Evolutionary conservation across 768 basidiomycete species (phyloP).

Genomic region (Tylopilus sp.): DNA sequence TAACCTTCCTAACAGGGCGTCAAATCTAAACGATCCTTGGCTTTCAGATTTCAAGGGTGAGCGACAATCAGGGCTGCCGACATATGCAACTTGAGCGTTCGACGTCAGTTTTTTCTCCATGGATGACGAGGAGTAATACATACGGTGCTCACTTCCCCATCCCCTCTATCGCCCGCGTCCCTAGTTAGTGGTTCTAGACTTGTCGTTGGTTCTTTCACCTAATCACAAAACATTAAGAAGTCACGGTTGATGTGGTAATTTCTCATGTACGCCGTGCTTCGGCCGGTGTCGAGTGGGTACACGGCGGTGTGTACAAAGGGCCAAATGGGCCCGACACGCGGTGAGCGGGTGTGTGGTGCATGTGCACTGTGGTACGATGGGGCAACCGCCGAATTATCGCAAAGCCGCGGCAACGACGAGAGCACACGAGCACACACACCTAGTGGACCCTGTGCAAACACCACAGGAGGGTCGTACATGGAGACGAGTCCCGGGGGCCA

Average conservation of each 20-base stretch:
- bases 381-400: not conserved
- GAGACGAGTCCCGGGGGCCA: not conserved
- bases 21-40: slow-evolving; percentile 7
- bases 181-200: slow-evolving; percentile 15
- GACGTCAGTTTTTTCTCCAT: not conserved
- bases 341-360: slow-evolving; percentile 5
- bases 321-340: slow-evolving; percentile 14
- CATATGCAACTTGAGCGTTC: not conserved
- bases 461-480: not conserved
- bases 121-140: slow-evolving; percentile 6
- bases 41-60: not conserved
- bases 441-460: not conserved
- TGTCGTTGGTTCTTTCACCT: slow-evolving; percentile 3
- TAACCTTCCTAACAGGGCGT: slow-evolving; percentile 18
- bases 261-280: slow-evolving; percentile 3
- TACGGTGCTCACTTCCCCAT: not conserved
- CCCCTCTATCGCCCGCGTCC: slow-evolving; percentile 4
- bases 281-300: slow-evolving; percentile 15
- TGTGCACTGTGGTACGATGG: not conserved
- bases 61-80: slow-evolving; percentile 16
- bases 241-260: slow-evolving; percentile 9
- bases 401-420: not conserved
- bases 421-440: not conserved
- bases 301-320: slow-evolving; percentile 3
- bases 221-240: slow-evolving; percentile 21